Evolutionary conservation across 805 yeast genomes (phyloP), one percentile per base, ranked within the genome.

Genomic region (Vanderwaltozyma polyspora): DNA sequence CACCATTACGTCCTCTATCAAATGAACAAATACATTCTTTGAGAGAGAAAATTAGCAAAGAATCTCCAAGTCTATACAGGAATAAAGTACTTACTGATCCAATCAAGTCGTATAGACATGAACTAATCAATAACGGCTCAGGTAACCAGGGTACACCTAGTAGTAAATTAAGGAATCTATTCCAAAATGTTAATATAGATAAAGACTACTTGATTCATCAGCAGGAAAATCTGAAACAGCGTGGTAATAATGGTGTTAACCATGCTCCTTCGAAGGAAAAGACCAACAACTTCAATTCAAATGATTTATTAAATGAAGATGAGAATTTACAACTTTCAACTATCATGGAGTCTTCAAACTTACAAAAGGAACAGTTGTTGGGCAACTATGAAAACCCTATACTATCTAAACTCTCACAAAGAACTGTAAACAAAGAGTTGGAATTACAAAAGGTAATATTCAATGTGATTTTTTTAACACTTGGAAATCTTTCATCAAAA

Each of bases 371-470:
- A 8, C 10, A 8, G 9, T 8, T 21, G 19, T 21, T 51, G 14
- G 56, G 57, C 6, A 44, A 41, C 30, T 55, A 43, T 37, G 60
- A 55, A 41, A 55, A 46, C 34, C 59, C 59, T 11, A 44, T 48
- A 6, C 33, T 59, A 17, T 29, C 39, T 6, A 47, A 49, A 29
- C 44, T 63, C 19, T 55, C 60, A 19, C 40, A 48, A 9, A 48
- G 67, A 34, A 51, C 63, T 12, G 56, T 63, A 6, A 66, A 64
- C 37, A 67, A 64, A 40, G 71, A 67, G 42, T 46, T 55, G 7
- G 63, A 62, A 34, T 44, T 63, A 4, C 55, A 51, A 36, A 52
- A 49, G 18, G 48, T 62, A 7, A 41, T 64, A 5, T 43, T 51
- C 2, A 66, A 64, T 40, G 30, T 56, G 19, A 37, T 61, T 8